Base-by-base conservation (phyloP, 1,139 yeast species). In the Magnusiomyces fungicola region DNA sequence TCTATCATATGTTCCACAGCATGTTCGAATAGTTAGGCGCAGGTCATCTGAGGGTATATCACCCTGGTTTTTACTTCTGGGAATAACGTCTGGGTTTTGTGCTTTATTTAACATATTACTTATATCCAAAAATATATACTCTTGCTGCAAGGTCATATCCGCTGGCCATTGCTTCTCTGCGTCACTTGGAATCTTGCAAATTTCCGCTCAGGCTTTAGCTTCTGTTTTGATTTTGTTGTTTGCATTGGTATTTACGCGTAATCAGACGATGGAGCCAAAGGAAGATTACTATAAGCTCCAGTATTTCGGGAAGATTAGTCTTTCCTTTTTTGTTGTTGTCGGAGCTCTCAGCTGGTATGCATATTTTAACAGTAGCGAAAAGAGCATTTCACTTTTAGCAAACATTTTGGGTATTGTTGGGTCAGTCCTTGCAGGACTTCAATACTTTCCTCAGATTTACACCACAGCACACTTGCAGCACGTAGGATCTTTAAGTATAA, bases 1-100 rank as follows among this genome's bases (percentile, higher is more conserved):
- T 43, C 59, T 75, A n/a, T 83, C 94, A 46, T 88, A 87, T 62
- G 52, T 82, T 2, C 95, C 96, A 0, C 96, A 88, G 65, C 87
- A 83, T 63, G 57, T 71, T 47, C 74, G 84, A 45, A 81, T 88
- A 45, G 66, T 77, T 47, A 60, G 63, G 21, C 76, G 88, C 48
- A 67, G 75, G 50, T 75, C 89, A 6, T 81, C 92, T 4, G 92
- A 86, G 61, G 96, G 96, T 2, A 69, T 88, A 27, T 83, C 92
- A 2, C 85, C 90, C 9, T 74, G 77, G 58, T 88, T 82, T 61
- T 69, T 88, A 46, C 68, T 87, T 14, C 72, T 88, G 38, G 94
- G 95, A 2, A 80, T 87, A 14, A 69, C 82, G 23, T 83, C 94
- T 2, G 84, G 90, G 1, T 69, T 81, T 14, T 79, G 83, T 57